Percentiles rank a stretch among this genome's conserved stretches.
These are phyloP conservation scores for Marchantia paleacea DNA, from an alignment of 225 moss, liverwort and hornwort species.

Conservation along the genomic window DNA sequence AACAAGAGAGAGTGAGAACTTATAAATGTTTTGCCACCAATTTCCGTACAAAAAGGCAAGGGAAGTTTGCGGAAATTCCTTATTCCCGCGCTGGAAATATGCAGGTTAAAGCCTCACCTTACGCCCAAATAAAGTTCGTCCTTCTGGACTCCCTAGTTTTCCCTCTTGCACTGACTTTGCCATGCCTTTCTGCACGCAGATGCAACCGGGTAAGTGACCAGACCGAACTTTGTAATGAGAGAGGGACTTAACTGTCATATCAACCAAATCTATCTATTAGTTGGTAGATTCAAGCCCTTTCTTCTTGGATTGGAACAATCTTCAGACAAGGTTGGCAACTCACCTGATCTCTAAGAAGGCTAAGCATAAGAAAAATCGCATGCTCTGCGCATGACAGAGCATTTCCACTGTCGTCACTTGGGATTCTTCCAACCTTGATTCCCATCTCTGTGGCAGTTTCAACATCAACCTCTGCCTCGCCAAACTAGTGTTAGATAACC, in stretches of 20 bases:
- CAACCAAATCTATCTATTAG: background rate
- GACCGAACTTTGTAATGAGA: background rate
- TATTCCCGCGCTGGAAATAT: background rate
- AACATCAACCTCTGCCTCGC: constrained; percentile 58
- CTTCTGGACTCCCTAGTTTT: constrained; percentile 49
- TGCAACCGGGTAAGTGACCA: background rate
- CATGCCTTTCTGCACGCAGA: constrained; percentile 56
- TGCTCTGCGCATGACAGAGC: constrained; percentile 81
- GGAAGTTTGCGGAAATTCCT: background rate
- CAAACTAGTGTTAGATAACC: background rate
- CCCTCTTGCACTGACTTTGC: constrained; percentile 41
- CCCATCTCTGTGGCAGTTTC: constrained; percentile 64
- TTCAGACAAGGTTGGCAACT: background rate
- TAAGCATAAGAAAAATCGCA: constrained; percentile 72
- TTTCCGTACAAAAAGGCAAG: background rate
- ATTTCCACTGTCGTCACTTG: constrained; percentile 53
- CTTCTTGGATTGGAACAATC: background rate
- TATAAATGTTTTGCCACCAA: background rate
- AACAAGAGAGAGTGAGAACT: background rate
- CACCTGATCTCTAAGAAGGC: constrained; percentile 72
- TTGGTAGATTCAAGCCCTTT: background rate
- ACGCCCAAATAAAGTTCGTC: constrained; percentile 59
- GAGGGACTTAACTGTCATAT: background rate
- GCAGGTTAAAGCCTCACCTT: constrained; percentile 40
- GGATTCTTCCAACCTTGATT: constrained; percentile 62